Percentiles rank a stretch among this genome's conserved stretches.
Evolutionary conservation across 1,139 yeast genomes (phyloP).

Genomic region (Wickerhamomyces sp.): DNA sequence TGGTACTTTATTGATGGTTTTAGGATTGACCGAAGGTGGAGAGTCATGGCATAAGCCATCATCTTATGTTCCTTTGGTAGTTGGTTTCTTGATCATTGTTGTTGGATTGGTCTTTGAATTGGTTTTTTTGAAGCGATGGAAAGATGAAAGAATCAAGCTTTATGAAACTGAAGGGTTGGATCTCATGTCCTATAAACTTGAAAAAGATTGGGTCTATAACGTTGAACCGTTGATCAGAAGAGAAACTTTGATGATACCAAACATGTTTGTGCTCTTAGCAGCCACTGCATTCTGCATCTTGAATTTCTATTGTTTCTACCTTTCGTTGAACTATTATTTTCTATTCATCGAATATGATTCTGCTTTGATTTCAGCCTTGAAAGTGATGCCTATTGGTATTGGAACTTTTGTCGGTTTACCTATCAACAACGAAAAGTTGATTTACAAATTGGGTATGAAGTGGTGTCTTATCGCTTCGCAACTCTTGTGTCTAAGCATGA

Average conservation of each 20-base stretch:
- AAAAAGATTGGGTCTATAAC: slow-evolving; percentile 7
- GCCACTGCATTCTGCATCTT: too few relatives aligned
- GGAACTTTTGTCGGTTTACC: too few relatives aligned
- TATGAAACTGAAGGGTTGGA: neutral
- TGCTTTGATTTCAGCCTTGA: too few relatives aligned
- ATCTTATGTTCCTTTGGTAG: slow-evolving; percentile 24
- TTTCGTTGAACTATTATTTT: too few relatives aligned
- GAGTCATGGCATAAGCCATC: slow-evolving; percentile 27
- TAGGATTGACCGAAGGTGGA: slow-evolving; percentile 33
- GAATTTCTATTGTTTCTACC: too few relatives aligned
- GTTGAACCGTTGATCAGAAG: slow-evolving; percentile 17
- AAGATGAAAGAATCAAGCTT: slow-evolving; percentile 2
- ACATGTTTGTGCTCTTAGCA: too few relatives aligned
- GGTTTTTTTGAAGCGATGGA: slow-evolving; percentile 7
- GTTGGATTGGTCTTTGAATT: slow-evolving; percentile 14
- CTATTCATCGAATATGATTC: too few relatives aligned
- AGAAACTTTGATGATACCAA: slow-evolving; percentile 15
- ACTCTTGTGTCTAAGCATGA: too few relatives aligned
- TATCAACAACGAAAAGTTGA: too few relatives aligned
- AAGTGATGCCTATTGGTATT: too few relatives aligned
- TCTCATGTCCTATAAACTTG: neutral
- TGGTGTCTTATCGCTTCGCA: too few relatives aligned
- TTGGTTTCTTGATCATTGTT: slow-evolving; percentile 14
- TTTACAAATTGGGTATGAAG: too few relatives aligned
- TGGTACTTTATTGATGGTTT: slow-evolving; percentile 26